Percentiles rank a stretch among this genome's conserved stretches.
phyloP scores from a whole-genome alignment of 371 early-diverging fungal genomes.

The Apophysomyces ossiformis region DNA sequence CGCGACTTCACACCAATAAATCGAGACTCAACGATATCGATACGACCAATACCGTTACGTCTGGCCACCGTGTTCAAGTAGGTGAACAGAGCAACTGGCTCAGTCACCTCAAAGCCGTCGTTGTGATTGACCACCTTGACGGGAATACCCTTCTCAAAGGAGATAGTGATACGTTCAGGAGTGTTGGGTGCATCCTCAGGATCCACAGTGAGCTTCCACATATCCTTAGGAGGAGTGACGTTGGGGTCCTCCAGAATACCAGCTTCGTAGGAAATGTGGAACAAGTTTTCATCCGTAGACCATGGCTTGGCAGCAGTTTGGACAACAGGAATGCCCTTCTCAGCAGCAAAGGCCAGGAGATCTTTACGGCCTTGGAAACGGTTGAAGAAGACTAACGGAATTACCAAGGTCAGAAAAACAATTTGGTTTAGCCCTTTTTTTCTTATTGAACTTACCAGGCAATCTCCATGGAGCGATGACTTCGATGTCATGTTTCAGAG shows the following conservation, averaged over 20 bases:
- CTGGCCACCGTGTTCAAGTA: slow-evolving; percentile 95
- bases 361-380: slow-evolving; percentile 94
- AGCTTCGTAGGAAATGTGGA: slow-evolving; percentile 98
- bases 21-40: slow-evolving; percentile 98
- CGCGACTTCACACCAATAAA: slow-evolving; percentile 98
- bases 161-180: slow-evolving; percentile 92
- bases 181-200: slow-evolving; percentile 94
- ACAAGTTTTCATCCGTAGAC: slow-evolving; percentile 99
- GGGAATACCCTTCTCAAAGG: slow-evolving; percentile 89
- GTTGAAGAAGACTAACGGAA: slow-evolving; percentile 79
- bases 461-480: slow-evolving; percentile 97
- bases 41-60: slow-evolving; percentile 95
- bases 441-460: slow-evolving; percentile 67
- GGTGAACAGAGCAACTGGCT: slow-evolving; percentile 86
- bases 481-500: slow-evolving; percentile 89
- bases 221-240: slow-evolving; percentile 92
- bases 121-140: slow-evolving; percentile 84
- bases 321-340: slow-evolving; percentile 91
- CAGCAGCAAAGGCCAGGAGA: slow-evolving; percentile 89
- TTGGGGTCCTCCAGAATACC: slow-evolving; percentile 96
- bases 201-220: slow-evolving; percentile 97
- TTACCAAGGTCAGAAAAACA: neutral
- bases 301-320: slow-evolving; percentile 97
- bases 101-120: slow-evolving; percentile 70
- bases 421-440: neutral